Evolutionary conservation across 352 stramenopile genomes (phyloP).

Genomic region (Phytophthora aleatoria): DNA sequence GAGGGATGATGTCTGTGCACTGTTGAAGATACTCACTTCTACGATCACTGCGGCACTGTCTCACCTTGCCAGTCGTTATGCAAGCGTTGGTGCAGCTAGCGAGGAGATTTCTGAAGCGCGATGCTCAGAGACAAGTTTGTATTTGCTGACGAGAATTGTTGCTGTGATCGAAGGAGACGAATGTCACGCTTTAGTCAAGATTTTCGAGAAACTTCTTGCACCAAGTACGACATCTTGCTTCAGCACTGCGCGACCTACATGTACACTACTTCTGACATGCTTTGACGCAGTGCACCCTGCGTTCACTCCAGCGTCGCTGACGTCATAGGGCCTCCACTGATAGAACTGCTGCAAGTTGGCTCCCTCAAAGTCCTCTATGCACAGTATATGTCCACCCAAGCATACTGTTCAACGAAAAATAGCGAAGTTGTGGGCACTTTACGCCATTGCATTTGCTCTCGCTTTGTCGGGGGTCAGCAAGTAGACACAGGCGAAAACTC

Average conservation of each 20-base stretch:
- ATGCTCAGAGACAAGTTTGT: constrained; percentile 17
- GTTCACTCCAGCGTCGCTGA: constrained; percentile 10
- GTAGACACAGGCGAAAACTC: not conserved
- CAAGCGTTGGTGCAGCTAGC: constrained; percentile 2
- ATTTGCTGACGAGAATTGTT: constrained; percentile 14
- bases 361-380: constrained; percentile 2
- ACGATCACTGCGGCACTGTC: constrained; percentile 2
- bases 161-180: constrained; percentile 8
- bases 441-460: not conserved
- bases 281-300: constrained; percentile 12
- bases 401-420: not conserved
- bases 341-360: constrained; percentile 2
- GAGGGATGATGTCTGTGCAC: constrained; percentile 8
- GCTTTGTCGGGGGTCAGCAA: not conserved
- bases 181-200: constrained; percentile 3
- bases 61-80: constrained; percentile 5
- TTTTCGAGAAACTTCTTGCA: constrained; percentile 17
- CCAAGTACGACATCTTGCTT: not conserved
- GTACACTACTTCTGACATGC: not conserved
- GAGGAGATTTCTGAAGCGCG: constrained; percentile 1
- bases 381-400: not conserved
- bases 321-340: constrained; percentile 3
- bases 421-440: not conserved
- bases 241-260: not conserved
- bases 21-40: constrained; percentile 15